Evolutionary conservation across 352 stramenopile genomes (phyloP).

Genomic region (Phytophthora capsici): DNA sequence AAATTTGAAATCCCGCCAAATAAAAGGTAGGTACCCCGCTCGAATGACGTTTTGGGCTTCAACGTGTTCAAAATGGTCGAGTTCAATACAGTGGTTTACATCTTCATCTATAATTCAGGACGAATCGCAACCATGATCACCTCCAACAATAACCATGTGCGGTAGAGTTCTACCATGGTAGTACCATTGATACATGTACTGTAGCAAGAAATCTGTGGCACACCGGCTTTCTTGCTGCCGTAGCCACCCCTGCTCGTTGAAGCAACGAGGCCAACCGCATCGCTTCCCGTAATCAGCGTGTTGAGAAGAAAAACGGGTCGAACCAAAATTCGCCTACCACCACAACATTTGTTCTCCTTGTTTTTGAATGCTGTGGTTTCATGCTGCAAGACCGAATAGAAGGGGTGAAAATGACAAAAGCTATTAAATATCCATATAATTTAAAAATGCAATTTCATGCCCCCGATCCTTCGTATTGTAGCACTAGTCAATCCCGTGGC

Average conservation of each 20-base stretch:
- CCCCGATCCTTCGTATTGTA: background rate
- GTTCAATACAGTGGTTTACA: no score
- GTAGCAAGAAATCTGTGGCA: background rate
- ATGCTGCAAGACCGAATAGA: background rate
- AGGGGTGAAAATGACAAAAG: background rate
- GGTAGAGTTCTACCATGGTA: no score
- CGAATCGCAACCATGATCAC: background rate
- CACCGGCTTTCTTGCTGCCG: background rate
- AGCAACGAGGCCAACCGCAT: background rate
- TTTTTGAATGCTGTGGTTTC: background rate
- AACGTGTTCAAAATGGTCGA: conserved; percentile 18
- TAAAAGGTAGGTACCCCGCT: conserved; percentile 11
- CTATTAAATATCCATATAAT: no score
- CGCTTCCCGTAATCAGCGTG: conserved; percentile 27
- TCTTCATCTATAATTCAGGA: no score
- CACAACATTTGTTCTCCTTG: background rate
- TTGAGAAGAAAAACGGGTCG: conserved; percentile 28
- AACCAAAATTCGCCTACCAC: background rate
- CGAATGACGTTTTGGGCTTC: conserved; percentile 13
- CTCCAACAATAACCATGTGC: no score
- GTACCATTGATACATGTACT: no score
- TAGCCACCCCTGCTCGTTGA: conserved; percentile 26
- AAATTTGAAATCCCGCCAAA: conserved; percentile 37
- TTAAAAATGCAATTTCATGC: background rate
- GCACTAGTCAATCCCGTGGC: conserved; percentile 4